Evolutionary conservation across 2,329 filamentous ascomycete species (phyloP), one percentile per base, ranked within the genome.

Genomic region (Calonectria naviculata): DNA sequence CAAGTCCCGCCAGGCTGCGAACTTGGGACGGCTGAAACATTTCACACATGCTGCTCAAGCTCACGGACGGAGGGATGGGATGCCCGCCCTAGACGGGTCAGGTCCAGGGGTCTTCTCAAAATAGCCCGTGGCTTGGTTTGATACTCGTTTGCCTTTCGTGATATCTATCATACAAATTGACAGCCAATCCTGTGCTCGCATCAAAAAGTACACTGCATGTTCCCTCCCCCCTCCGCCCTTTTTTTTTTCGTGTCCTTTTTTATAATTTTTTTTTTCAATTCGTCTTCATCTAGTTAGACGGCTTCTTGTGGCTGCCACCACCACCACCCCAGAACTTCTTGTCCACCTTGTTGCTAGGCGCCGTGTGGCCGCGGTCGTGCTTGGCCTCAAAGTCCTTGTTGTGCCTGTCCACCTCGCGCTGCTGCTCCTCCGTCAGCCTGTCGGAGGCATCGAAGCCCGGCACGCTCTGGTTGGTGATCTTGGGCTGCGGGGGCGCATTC

Each of bases 401-500:
- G 77, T 92, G 90, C 80, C 85, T 78, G 64, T 90, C 85, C 19
- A 91, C 90, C 80, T 91, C 89, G 49, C 82, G 82, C 79, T 87
- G 84, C 81, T 90, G 88, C 78, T 88, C 88, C 68, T 87, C 81
- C 26, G 82, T 87, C 71, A 89, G 75, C 8, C 81, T 77, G 63
- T 81, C 74, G 1, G 62, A 65, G 15, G 73, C 73, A 44, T 79
- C 76, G 4, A 44, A 67, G 21, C 82, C 84, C 0, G 84, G 83
- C 12, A 87, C 81, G 72, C 83, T 84, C 68, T 85, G 83, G 75
- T 88, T 89, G 68, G 82, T 79, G 72, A 90, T 86, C 82, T 89
- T 90, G 68, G 89, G 89, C 76, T 85, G 80, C 1, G 86, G 80
- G 3, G 84, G 83, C 2, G 83, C 79, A 46, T 82, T 77, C 34